Evolutionary conservation across 192 early-diverging fungal species (phyloP).

Genomic region (Linnemannia exigua): DNA sequence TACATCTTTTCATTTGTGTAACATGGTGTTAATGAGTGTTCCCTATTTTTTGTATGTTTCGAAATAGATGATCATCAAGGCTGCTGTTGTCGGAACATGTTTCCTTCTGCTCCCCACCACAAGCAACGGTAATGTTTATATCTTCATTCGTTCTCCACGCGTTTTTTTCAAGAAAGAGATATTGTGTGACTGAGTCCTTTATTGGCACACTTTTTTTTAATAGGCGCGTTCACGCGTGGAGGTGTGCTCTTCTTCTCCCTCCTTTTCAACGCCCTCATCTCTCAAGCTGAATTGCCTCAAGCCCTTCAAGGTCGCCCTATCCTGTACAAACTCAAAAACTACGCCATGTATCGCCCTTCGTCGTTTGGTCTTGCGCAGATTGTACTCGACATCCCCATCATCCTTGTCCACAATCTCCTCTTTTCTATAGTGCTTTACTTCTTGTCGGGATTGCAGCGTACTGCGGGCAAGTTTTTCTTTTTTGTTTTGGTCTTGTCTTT

Average conservation of each 20-base stretch:
- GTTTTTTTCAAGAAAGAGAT: too few relatives aligned
- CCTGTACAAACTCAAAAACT: conserved; percentile 81
- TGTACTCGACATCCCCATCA: conserved; percentile 63
- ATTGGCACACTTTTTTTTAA: neutral
- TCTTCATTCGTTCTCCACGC: neutral
- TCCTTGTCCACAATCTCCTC: conserved; percentile 59
- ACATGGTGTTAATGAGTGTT: neutral
- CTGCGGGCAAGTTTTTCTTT: conserved; percentile 67
- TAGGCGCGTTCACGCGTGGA: conserved; percentile 83
- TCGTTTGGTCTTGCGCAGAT: conserved; percentile 68
- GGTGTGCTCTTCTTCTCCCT: conserved; percentile 77
- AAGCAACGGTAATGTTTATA: conserved; percentile 57
- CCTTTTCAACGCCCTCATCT: conserved; percentile 62
- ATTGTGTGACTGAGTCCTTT: neutral
- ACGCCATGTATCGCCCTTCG: conserved; percentile 72
- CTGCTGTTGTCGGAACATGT: conserved; percentile 75
- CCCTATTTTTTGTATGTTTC: too few relatives aligned
- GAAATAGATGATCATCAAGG: conserved; percentile 61
- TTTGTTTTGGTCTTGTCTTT: conserved; percentile 68
- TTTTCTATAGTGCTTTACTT: conserved; percentile 70
- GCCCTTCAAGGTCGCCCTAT: conserved; percentile 78
- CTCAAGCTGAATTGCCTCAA: conserved; percentile 75
- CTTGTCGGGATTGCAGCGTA: conserved; percentile 66
- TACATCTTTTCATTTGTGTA: neutral
- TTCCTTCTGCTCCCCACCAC: conserved; percentile 71